A percentile compares a stretch with the other conserved stretches of the same genome.
phyloP scores from a whole-genome alignment of 805 yeast genomes.

The Saturnispora sekii region DNA sequence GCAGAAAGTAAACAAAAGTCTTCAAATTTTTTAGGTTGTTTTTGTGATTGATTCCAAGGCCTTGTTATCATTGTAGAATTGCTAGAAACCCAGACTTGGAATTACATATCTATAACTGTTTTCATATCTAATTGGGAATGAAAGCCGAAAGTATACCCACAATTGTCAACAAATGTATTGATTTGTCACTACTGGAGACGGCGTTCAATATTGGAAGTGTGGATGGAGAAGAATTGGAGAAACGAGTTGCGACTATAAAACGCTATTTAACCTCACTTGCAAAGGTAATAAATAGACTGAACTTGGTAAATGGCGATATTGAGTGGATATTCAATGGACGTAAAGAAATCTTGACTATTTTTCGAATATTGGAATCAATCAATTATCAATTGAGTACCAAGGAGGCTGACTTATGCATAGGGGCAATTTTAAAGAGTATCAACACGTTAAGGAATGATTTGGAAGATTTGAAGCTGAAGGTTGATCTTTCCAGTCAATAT shows the following conservation, averaged over 20 bases:
- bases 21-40: not conserved
- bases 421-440: too few relatives aligned
- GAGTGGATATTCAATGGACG: slow-evolving; percentile 28
- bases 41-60: not conserved
- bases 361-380: not conserved
- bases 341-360: slow-evolving; percentile 25
- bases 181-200: slow-evolving; percentile 1
- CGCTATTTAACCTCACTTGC: not conserved
- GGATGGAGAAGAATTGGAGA: too few relatives aligned
- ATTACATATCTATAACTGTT: too few relatives aligned
- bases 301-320: not conserved
- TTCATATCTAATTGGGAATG: slow-evolving; percentile 19
- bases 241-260: not conserved
- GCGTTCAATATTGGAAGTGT: not conserved
- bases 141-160: not conserved
- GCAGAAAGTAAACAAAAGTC: not conserved
- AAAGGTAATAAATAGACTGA: not conserved
- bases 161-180: slow-evolving; percentile 3
- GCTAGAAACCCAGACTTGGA: not conserved
- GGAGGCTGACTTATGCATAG: too few relatives aligned
- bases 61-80: not conserved
- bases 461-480: slow-evolving; percentile 21
- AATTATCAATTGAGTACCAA: too few relatives aligned
- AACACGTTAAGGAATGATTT: not conserved
- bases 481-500: slow-evolving; percentile 35